Percentiles rank a stretch among this genome's conserved stretches.
Conservation (phyloP, 164 flowering plant species). For the Echeveria elegans region DNA sequence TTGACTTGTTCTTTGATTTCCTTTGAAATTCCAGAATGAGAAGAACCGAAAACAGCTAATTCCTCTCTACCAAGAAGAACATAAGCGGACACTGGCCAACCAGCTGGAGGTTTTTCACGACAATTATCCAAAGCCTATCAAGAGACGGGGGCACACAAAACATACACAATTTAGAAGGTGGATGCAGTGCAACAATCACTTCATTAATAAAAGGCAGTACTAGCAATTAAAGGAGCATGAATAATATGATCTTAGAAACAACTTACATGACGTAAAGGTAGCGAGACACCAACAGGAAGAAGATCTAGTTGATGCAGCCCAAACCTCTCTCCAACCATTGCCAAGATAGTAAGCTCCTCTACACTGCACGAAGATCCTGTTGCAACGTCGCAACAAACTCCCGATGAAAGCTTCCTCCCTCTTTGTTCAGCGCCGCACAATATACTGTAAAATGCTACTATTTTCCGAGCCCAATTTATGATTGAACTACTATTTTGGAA, state of each 20-base stretch:
- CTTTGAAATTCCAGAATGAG: conserved; percentile 34
- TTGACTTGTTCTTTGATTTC: conserved; percentile 33
- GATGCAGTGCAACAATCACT: not conserved
- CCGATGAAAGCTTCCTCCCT: conserved; percentile 65
- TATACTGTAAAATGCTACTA: conserved; percentile 77
- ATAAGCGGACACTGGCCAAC: conserved; percentile 96
- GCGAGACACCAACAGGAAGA: conserved; percentile 87
- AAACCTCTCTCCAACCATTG: conserved; percentile 95
- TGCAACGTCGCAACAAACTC: conserved; percentile 64
- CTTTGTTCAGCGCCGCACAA: conserved; percentile 53
- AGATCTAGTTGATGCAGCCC: conserved; percentile 77
- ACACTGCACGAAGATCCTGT: conserved; percentile 43
- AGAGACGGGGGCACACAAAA: not conserved
- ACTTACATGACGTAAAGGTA: conserved; percentile 94
- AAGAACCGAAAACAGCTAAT: conserved; percentile 55
- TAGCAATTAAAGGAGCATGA: not conserved
- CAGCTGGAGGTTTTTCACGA: conserved; percentile 83
- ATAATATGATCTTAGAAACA: not conserved
- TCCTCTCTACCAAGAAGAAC: conserved; percentile 96
- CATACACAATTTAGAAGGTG: not conserved
- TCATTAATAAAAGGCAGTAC: not conserved
- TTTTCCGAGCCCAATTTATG: conserved; percentile 66
- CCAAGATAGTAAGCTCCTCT: conserved; percentile 78
- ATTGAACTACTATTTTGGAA: conserved; percentile 51
- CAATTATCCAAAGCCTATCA: conserved; percentile 81